These are phyloP conservation scores for Neurospora sp. DNA, from an alignment of 495 filamentous ascomycete species.

Conservation along the genomic window DNA sequence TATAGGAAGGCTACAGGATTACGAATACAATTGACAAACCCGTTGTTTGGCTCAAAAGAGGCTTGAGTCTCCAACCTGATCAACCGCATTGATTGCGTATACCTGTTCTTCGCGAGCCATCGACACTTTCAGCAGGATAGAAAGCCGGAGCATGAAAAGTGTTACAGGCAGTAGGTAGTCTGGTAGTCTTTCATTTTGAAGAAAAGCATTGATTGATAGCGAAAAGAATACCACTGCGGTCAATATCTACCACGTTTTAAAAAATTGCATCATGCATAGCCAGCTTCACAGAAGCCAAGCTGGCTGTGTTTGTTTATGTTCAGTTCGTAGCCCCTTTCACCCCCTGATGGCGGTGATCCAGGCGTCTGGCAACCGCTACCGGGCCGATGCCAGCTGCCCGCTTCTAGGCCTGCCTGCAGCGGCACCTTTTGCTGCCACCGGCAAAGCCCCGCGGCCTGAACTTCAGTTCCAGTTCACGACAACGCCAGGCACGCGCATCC, in stretches of 20 bases:
- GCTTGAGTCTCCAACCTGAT: not conserved
- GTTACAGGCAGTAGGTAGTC: not conserved
- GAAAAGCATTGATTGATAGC: not conserved
- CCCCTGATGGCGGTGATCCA: not conserved
- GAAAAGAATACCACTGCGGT: not conserved
- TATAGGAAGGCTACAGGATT: not conserved
- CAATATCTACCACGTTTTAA: not conserved
- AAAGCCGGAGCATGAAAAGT: not conserved
- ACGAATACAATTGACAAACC: not conserved
- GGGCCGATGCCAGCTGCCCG: not conserved
- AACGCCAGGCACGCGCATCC: not conserved
- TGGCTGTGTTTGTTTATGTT: not conserved
- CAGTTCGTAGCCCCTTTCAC: not conserved
- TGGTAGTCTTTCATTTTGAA: not conserved
- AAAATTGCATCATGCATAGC: too few species aligned
- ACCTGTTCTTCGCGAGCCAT: not conserved
- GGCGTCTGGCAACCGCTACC: not conserved
- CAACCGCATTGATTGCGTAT: not conserved
- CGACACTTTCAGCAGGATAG: not conserved
- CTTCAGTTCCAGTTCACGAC: not conserved
- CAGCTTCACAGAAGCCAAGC: not conserved
- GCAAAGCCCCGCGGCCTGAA: not conserved
- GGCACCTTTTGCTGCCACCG: not conserved
- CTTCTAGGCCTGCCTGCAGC: not conserved
- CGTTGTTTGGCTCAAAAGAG: not conserved